Evolutionary conservation across 2,329 filamentous ascomycete genomes (phyloP), one percentile per base, ranked within the genome.

Genomic region (Aspergillus sclerotialis): DNA sequence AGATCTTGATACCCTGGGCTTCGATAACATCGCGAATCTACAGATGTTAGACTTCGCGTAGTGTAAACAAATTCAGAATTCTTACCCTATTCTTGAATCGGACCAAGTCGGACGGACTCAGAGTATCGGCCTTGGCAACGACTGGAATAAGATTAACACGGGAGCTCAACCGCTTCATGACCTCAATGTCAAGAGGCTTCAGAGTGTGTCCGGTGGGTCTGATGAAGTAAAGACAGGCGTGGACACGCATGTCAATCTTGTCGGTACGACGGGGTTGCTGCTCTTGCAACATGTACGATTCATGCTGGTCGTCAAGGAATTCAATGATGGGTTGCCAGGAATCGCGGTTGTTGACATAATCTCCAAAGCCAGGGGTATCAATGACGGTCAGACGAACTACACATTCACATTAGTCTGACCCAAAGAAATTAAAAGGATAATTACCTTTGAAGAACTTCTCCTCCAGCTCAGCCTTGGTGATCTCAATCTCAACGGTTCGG

Each of bases 361-460:
- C 92, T 67, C 92, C 92, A 61, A 98, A 98, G 53, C 92, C 92
- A 56, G 92, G 92, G 46, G 92, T 98, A 66, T 98, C 92, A 63
- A 98, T 98, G 58, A 98, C 92, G 47, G 92, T 98, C 60, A 98
- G 73, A 63, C 92, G 92, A 63, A 98, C 92, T 96, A 59, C 35
- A 52, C 49, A 39, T 26, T 33, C n/a, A 53, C 15, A n/a, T n/a
- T n/a, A n/a, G n/a, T n/a, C n/a, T n/a, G n/a, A n/a, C n/a, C n/a
- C n/a, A n/a, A n/a, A n/a, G n/a, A n/a, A n/a, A n/a, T n/a, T n/a
- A n/a, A n/a, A n/a, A n/a, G n/a, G n/a, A n/a, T 19, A 44, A 37
- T 38, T 73, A 95, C 90, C 90, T 78, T 98, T 98, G 83, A 98
- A 98, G 77, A 98, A 98, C 75, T 98, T 98, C 82, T 98, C 92